Conservation (phyloP, 345 rosid species). For the Euclidium syriacum region DNA sequence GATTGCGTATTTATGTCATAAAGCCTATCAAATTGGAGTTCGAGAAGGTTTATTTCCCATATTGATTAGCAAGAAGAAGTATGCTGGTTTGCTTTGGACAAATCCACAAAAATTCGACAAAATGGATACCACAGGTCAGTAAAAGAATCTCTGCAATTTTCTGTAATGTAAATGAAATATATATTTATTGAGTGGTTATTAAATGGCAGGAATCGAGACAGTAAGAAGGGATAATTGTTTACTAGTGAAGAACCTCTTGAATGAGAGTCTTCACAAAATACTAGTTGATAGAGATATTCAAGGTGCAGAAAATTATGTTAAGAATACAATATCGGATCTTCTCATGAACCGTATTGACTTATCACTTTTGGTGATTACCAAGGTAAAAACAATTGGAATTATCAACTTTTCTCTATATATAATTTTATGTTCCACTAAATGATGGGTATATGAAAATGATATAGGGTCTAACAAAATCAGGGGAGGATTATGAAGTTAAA, state of each 20-base stretch:
- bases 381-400: no score
- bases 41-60: constrained; percentile 95
- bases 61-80: constrained; percentile 96
- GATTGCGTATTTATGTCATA: constrained; percentile 28
- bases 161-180: neutral
- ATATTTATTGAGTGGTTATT: neutral
- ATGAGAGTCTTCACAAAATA: constrained; percentile 87
- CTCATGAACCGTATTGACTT: constrained; percentile 97
- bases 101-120: constrained; percentile 77
- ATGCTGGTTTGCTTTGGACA: constrained; percentile 97
- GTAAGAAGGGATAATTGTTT: constrained; percentile 98
- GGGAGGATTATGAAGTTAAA: constrained; percentile 95
- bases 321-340: constrained; percentile 90
- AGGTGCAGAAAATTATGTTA: constrained; percentile 84
- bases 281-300: constrained; percentile 80
- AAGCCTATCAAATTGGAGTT: constrained; percentile 98
- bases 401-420: no score
- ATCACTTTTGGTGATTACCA: constrained; percentile 94
- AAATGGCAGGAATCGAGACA: constrained; percentile 90
- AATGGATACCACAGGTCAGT: constrained; percentile 99
- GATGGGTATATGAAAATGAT: no score
- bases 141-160: constrained; percentile 17
- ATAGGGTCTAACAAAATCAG: constrained; percentile 95
- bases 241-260: constrained; percentile 89
- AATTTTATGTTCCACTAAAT: no score